A percentile compares a stretch with the other conserved stretches of the same genome.
Evolutionary conservation across 148 eudicot species (phyloP).

Genomic region (Rhododendron mucronatum): DNA sequence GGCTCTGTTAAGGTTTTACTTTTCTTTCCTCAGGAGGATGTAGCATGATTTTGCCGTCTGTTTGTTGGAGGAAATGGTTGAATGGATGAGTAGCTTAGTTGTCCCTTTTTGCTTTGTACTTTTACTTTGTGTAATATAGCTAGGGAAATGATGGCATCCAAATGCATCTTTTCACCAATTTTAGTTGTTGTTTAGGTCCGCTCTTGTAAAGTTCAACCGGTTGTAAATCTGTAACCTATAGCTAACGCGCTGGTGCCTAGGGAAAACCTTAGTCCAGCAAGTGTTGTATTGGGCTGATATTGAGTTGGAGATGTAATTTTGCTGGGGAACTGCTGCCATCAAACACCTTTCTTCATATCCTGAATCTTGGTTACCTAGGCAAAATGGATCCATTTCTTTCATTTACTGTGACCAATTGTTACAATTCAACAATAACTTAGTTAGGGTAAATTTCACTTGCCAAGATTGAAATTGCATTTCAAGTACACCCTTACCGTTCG

Average conservation of each 20-base stretch:
- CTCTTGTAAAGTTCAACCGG: constrained; percentile 4
- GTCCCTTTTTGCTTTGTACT: not conserved
- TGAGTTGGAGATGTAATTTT: not conserved
- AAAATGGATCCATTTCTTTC: not conserved
- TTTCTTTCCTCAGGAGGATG: not conserved
- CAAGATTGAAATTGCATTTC: too few species aligned
- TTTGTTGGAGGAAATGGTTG: not conserved
- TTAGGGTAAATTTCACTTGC: too few species aligned
- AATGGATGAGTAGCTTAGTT: constrained; percentile 2
- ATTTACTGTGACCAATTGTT: not conserved
- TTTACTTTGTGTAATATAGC: not conserved
- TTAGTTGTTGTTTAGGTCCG: not conserved
- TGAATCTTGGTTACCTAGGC: not conserved
- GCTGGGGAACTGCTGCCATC: not conserved
- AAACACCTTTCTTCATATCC: not conserved
- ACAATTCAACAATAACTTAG: not conserved
- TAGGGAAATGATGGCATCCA: not conserved
- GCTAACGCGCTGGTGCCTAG: not conserved
- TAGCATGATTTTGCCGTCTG: not conserved
- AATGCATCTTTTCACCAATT: not conserved
- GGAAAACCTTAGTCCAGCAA: constrained; percentile 8
- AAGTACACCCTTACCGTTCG: too few species aligned
- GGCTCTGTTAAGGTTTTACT: not conserved
- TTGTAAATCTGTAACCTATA: not conserved
- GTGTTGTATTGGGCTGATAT: not conserved